Evolutionary conservation across 768 basidiomycete genomes (phyloP).

Genomic region (Rhodotorula toruloides): DNA sequence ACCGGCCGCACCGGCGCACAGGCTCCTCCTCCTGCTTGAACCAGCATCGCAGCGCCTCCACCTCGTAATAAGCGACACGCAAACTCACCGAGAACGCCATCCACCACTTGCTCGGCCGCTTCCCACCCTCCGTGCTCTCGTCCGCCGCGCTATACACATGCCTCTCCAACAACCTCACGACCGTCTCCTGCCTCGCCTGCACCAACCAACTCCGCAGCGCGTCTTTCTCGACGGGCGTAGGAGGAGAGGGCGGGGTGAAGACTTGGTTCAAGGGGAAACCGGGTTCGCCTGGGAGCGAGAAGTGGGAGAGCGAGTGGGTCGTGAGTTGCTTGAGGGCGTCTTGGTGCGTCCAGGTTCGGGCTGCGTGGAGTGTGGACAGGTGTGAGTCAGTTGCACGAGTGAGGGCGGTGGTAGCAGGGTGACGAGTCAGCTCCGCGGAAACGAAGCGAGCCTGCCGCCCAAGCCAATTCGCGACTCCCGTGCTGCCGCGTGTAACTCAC

Average conservation of each 20-base stretch:
- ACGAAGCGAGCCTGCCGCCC: background rate
- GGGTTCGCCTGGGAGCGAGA: constrained; percentile 91
- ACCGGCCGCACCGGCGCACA: too few relatives aligned
- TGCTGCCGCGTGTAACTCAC: too few relatives aligned
- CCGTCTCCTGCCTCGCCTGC: constrained; percentile 88
- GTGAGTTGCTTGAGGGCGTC: constrained; percentile 84
- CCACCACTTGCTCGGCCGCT: constrained; percentile 99
- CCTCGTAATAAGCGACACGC: background rate
- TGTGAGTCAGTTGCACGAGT: too few relatives aligned
- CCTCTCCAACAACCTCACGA: constrained; percentile 69
- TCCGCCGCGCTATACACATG: constrained; percentile 59
- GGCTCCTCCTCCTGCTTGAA: background rate
- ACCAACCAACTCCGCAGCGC: constrained; percentile 83
- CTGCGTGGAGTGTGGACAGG: constrained; percentile 41
- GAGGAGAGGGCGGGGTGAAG: constrained; percentile 64
- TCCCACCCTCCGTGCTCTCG: constrained; percentile 61
- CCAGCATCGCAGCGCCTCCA: background rate
- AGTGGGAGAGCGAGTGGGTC: constrained; percentile 87
- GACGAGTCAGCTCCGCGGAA: background rate
- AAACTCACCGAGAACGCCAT: constrained; percentile 70
- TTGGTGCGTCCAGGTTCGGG: constrained; percentile 54
- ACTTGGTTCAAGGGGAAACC: constrained; percentile 88
- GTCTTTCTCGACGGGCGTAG: constrained; percentile 70
- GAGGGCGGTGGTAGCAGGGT: background rate
- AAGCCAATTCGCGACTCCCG: too few relatives aligned